These are phyloP conservation scores for Acacia confusa DNA, from an alignment of 306 rosid genomes.

Conservation along the genomic window DNA sequence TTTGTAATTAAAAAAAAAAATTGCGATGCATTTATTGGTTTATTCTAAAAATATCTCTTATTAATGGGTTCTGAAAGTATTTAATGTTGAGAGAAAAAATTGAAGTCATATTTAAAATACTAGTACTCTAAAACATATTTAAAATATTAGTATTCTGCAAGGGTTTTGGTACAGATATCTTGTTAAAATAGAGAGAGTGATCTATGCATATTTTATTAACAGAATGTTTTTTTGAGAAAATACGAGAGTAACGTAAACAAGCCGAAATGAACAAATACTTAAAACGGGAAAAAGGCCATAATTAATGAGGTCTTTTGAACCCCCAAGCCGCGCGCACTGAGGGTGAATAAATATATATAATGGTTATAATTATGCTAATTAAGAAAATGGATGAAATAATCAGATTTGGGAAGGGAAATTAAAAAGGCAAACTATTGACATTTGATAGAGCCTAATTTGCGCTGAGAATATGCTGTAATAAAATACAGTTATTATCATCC, in stretches of 20 bases:
- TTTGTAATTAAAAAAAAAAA: too few relatives aligned
- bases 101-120: background rate
- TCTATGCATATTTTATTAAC: background rate
- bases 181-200: too few relatives aligned
- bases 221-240: background rate
- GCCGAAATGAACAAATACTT: background rate
- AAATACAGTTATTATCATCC: background rate
- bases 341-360: background rate
- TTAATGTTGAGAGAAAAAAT: background rate
- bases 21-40: too few relatives aligned
- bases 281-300: too few relatives aligned
- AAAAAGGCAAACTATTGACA: background rate
- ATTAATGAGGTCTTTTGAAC: background rate
- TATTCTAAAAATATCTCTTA: background rate
- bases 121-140: background rate
- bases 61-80: background rate
- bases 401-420: background rate
- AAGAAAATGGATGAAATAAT: background rate
- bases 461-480: conserved; percentile 15
- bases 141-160: too few relatives aligned
- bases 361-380: background rate
- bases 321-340: background rate
- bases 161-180: too few relatives aligned
- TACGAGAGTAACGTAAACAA: background rate
- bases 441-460: background rate